These are phyloP conservation scores for Paraphaeosphaeria minitans DNA, from an alignment of 2,329 filamentous ascomycete species.

Conservation along the genomic window DNA sequence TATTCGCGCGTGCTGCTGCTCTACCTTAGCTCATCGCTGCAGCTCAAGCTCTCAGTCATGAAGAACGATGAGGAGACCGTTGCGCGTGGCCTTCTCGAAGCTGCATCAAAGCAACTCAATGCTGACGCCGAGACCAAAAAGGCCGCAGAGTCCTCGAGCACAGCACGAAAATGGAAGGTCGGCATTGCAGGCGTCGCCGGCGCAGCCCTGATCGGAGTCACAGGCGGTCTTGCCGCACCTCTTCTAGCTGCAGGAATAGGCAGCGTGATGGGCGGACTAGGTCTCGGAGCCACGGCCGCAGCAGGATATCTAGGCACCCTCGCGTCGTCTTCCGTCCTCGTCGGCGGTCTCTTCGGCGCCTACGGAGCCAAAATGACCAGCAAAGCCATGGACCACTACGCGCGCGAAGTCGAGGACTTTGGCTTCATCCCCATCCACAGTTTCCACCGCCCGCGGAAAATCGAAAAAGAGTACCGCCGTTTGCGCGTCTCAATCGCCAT, in stretches of 20 bases:
- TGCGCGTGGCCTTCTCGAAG: conserved; percentile 73
- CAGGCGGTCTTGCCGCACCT: conserved; percentile 77
- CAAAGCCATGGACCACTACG: conserved; percentile 87
- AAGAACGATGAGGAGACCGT: conserved; percentile 76
- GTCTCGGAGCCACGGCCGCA: conserved; percentile 73
- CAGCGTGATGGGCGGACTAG: conserved; percentile 75
- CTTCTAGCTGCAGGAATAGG: conserved; percentile 81
- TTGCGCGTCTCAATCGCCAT: conserved; percentile 83
- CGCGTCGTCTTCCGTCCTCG: conserved; percentile 76
- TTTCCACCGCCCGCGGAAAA: conserved; percentile 53
- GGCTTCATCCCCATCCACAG: conserved; percentile 73
- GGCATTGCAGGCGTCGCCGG: conserved; percentile 87
- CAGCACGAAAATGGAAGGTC: conserved; percentile 76
- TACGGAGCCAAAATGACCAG: conserved; percentile 83
- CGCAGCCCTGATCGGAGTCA: conserved; percentile 83
- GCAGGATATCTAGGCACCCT: conserved; percentile 80
- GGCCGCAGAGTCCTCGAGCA: conserved; percentile 69
- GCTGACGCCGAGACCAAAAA: conserved; percentile 78
- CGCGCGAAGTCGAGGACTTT: conserved; percentile 86
- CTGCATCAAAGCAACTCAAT: conserved; percentile 71
- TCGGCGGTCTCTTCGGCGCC: conserved; percentile 89
- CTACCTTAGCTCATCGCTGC: conserved; percentile 71
- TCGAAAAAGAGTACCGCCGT: conserved; percentile 54
- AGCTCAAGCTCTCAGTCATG: conserved; percentile 68
- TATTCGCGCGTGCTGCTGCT: conserved; percentile 75